Evolutionary conservation across 345 rosid genomes (phyloP).

Genomic region (Dimocarpus longan): DNA sequence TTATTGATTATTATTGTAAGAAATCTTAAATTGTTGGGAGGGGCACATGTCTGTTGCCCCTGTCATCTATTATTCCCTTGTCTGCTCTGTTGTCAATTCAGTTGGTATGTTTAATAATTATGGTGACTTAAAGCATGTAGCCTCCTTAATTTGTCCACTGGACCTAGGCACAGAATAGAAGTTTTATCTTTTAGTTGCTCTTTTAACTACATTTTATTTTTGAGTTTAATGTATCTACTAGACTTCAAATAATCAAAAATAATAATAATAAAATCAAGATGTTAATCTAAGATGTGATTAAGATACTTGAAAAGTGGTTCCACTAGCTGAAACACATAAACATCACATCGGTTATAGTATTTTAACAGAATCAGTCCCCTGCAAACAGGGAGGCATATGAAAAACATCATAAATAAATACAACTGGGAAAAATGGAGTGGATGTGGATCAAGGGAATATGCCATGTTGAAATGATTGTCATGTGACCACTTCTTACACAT

Average conservation of each 20-base stretch:
- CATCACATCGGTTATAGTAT: background rate
- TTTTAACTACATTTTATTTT: too few relatives aligned
- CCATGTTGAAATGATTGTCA: background rate
- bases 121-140: background rate
- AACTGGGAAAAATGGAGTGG: background rate
- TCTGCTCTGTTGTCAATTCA: background rate
- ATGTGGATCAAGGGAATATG: background rate
- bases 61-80: background rate
- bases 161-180: background rate
- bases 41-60: background rate
- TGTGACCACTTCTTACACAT: background rate
- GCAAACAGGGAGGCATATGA: background rate
- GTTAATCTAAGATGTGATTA: background rate
- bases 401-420: background rate
- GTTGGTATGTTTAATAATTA: slow-evolving; percentile 1
- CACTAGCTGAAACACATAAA: background rate
- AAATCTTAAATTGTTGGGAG: background rate
- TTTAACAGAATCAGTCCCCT: background rate
- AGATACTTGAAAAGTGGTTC: background rate
- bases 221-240: too few relatives aligned
- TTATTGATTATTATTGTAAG: background rate
- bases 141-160: background rate
- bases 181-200: background rate
- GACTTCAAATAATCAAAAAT: too few relatives aligned
- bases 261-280: background rate